phyloP scores from a whole-genome alignment of 2,329 filamentous ascomycete species.

The Plectosphaerella cucumerina region DNA sequence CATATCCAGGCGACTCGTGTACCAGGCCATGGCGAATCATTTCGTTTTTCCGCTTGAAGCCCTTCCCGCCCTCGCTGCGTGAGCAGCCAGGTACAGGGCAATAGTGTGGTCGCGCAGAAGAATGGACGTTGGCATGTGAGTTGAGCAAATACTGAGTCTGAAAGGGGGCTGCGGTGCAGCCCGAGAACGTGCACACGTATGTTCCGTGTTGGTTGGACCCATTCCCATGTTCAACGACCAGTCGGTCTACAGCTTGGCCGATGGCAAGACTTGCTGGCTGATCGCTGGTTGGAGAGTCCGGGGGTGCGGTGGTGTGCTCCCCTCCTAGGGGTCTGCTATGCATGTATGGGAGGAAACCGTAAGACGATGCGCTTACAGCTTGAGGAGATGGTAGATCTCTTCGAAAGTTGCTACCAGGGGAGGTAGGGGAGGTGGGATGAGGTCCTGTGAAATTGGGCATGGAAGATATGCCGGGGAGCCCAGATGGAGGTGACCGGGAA shows the following conservation, averaged over 20 bases:
- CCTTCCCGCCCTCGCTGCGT: conserved; percentile 60
- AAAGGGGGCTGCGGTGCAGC: conserved; percentile 69
- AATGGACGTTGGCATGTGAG: conserved; percentile 73
- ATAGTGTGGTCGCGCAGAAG: conserved; percentile 60
- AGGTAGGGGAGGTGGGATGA: conserved; percentile 41
- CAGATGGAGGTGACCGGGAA: conserved; percentile 29
- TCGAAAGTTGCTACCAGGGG: conserved; percentile 42
- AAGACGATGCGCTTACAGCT: conserved; percentile 26
- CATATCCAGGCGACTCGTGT: conserved; percentile 89
- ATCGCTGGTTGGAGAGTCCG: conserved; percentile 43
- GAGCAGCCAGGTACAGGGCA: conserved; percentile 59
- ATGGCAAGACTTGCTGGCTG: conserved; percentile 35
- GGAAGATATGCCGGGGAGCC: conserved; percentile 24
- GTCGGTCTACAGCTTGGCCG: conserved; percentile 41
- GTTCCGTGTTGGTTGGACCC: conserved; percentile 41
- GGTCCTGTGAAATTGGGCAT: conserved; percentile 13
- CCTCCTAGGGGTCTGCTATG: conserved; percentile 26
- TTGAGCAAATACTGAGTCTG: conserved; percentile 75
- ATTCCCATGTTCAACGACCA: conserved; percentile 56
- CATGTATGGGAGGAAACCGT: conserved; percentile 17
- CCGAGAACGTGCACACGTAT: conserved; percentile 55
- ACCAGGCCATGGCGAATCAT: conserved; percentile 80
- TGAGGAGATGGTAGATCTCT: conserved; percentile 44
- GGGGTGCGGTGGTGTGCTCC: conserved; percentile 40
- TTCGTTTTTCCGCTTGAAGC: conserved; percentile 70